phyloP scores from a whole-genome alignment of 176 grass and related monocot genomes.

The Zoysia pacifica region DNA sequence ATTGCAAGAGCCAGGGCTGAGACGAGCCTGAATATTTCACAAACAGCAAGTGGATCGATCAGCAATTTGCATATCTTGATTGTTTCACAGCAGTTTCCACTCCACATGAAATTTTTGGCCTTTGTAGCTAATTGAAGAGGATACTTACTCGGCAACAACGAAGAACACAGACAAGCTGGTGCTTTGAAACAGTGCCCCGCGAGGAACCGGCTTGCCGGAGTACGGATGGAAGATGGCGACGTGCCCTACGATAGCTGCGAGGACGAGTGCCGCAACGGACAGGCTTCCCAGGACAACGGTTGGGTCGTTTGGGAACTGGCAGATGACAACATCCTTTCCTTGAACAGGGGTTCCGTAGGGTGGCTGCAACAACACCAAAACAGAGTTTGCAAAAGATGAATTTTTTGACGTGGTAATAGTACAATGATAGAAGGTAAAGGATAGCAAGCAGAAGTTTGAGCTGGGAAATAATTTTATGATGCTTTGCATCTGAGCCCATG shows the following conservation, averaged over 20 bases:
- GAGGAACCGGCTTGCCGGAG: constrained; percentile 62
- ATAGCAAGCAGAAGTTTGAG: background rate
- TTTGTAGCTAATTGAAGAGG: background rate
- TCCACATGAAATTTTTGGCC: background rate
- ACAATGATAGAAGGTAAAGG: background rate
- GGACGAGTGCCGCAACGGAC: constrained; percentile 51
- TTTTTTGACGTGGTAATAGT: background rate
- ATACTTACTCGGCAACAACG: constrained; percentile 66
- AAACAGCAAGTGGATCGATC: background rate
- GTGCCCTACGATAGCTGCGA: constrained; percentile 51
- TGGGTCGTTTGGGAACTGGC: constrained; percentile 75
- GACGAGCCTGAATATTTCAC: constrained; percentile 57
- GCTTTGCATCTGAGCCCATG: background rate
- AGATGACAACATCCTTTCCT: constrained; percentile 64
- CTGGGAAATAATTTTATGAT: background rate
- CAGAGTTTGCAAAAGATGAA: background rate
- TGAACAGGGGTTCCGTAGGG: constrained; percentile 58
- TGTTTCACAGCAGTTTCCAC: background rate
- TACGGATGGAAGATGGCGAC: constrained; percentile 61
- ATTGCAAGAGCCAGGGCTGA: constrained; percentile 58
- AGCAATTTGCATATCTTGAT: background rate
- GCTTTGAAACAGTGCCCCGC: constrained; percentile 56
- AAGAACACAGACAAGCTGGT: constrained; percentile 67
- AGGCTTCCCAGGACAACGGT: constrained; percentile 60
- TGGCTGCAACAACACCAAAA: constrained; percentile 48